phyloP scores from a whole-genome alignment of 2,329 filamentous ascomycete genomes.

The Gaeumannomyces sp. region DNA sequence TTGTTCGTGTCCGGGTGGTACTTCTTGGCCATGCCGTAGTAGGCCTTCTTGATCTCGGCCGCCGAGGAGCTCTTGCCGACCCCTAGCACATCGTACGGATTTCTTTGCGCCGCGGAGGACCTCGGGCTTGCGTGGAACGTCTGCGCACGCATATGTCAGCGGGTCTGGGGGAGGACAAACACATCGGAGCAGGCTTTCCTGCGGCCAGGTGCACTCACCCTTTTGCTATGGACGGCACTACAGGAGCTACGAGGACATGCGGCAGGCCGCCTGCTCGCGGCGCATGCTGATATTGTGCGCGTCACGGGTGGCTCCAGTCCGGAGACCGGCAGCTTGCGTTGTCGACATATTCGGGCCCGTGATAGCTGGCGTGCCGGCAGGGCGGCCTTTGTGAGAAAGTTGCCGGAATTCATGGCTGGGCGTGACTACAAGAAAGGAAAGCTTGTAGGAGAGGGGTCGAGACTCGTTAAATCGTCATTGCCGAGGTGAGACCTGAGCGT shows the following conservation, averaged over 20 bases:
- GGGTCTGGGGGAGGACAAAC: background rate
- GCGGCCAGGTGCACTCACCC: slow-evolving; percentile 8
- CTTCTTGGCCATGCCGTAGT: slow-evolving; percentile 96
- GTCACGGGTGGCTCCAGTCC: background rate
- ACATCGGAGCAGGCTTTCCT: background rate
- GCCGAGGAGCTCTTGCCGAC: slow-evolving; percentile 76
- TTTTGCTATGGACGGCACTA: slow-evolving; percentile 1
- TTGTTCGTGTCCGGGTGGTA: slow-evolving; percentile 98
- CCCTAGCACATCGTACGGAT: slow-evolving; percentile 84
- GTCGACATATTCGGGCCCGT: slow-evolving; percentile 25
- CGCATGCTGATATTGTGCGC: slow-evolving; percentile 1
- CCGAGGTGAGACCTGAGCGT: too few relatives aligned
- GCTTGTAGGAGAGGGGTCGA: background rate
- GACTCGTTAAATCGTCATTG: background rate
- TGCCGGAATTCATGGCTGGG: slow-evolving; percentile 26
- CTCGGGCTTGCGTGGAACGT: slow-evolving; percentile 56
- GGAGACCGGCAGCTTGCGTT: slow-evolving; percentile 18
- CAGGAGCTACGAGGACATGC: slow-evolving; percentile 1
- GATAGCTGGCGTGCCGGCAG: slow-evolving; percentile 26
- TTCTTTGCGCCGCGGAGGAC: slow-evolving; percentile 48
- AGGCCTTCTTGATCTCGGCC: slow-evolving; percentile 93
- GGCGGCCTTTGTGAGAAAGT: slow-evolving; percentile 27
- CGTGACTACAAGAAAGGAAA: background rate
- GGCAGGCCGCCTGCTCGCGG: background rate
- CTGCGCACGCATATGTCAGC: slow-evolving; percentile 22